phyloP scores from a whole-genome alignment of 495 filamentous ascomycete species.

The Tricharina praecox region DNA sequence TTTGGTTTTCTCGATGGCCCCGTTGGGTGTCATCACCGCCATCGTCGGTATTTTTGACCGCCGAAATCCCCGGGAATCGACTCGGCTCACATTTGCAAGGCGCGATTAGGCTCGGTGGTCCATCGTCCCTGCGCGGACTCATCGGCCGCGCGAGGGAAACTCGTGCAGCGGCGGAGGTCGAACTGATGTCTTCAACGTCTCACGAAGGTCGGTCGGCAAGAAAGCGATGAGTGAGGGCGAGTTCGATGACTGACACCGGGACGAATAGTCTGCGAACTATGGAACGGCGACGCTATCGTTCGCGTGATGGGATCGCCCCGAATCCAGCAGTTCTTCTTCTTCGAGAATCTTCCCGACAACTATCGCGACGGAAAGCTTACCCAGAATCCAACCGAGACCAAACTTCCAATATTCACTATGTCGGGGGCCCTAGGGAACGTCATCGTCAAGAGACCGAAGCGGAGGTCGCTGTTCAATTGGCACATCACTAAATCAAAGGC shows the following conservation, averaged over 20 bases:
- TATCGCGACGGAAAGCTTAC: no score
- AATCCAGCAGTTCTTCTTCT: conserved; percentile 13
- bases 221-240: background rate
- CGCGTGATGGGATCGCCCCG: conserved; percentile 17
- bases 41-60: no score
- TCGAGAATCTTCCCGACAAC: background rate
- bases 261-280: conserved; percentile 15
- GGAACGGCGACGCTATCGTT: conserved; percentile 22
- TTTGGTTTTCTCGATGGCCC: conserved; percentile 38
- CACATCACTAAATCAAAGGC: no score
- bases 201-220: background rate
- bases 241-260: background rate
- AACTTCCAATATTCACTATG: no score
- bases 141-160: conserved; percentile 32
- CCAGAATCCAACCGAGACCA: no score
- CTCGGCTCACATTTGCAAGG: no score
- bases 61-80: no score
- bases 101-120: conserved; percentile 39
- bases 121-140: conserved; percentile 35
- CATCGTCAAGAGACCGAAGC: no score
- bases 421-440: no score
- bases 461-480: no score
- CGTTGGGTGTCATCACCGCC: conserved; percentile 40
- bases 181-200: conserved; percentile 27
- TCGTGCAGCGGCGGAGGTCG: conserved; percentile 20